phyloP scores from a whole-genome alignment of 805 yeast genomes.

The Blastobotrys chiropterorum region DNA sequence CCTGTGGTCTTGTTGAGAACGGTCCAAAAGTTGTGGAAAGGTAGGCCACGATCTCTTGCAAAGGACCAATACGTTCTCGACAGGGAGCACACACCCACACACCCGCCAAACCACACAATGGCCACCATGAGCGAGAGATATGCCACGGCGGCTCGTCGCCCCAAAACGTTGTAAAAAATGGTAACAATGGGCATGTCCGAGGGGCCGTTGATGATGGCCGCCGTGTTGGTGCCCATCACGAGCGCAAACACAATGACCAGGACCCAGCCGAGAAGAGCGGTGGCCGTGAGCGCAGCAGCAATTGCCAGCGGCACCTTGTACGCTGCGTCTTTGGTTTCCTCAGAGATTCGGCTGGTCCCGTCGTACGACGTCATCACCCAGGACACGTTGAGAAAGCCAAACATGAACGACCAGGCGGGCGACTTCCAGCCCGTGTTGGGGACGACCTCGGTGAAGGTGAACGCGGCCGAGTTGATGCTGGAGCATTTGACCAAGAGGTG shows the following conservation, averaged over 20 bases:
- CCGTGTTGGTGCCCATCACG: constrained; percentile 40
- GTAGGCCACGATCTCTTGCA: constrained; percentile 76
- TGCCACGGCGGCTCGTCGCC: constrained; percentile 8
- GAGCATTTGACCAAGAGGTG: constrained; percentile 52
- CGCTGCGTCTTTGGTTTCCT: constrained; percentile 43
- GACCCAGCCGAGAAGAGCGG: constrained; percentile 8
- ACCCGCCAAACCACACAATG: constrained; percentile 50
- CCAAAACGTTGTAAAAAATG: constrained; percentile 48
- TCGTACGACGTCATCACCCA: constrained; percentile 11
- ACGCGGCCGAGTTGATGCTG: constrained; percentile 38
- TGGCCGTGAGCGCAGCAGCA: constrained; percentile 35
- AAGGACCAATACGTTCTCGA: constrained; percentile 73
- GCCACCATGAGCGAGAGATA: constrained; percentile 49
- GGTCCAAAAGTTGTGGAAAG: constrained; percentile 56
- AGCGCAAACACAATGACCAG: constrained; percentile 4
- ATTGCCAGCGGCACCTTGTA: constrained; percentile 54
- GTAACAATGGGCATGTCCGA: constrained; percentile 72
- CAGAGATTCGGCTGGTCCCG: constrained; percentile 8
- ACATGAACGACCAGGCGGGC: constrained; percentile 52
- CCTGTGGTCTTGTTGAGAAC: constrained; percentile 50
- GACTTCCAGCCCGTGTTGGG: constrained; percentile 46
- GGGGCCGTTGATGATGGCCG: constrained; percentile 65
- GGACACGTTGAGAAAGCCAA: constrained; percentile 17
- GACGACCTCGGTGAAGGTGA: constrained; percentile 43
- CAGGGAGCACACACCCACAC: constrained; percentile 66